Evolutionary conservation across 2,329 filamentous ascomycete species (phyloP).

Genomic region (Chaetoscypha palmicola): DNA sequence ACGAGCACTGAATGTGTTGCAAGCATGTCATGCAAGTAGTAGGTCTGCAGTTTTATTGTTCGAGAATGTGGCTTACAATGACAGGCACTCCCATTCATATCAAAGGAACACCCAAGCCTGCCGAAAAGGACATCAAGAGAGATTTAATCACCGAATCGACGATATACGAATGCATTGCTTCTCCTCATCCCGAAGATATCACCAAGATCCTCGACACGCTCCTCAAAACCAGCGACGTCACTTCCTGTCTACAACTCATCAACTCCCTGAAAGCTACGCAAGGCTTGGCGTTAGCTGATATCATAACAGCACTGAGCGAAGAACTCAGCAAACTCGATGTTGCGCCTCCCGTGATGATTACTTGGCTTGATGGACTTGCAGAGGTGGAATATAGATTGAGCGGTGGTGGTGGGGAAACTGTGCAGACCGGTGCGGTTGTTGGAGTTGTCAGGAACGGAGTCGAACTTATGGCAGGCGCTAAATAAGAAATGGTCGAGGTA

Average conservation of each 20-base stretch:
- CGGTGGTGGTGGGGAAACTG: slow-evolving; percentile 74
- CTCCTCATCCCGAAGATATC: slow-evolving; percentile 85
- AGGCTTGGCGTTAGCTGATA: slow-evolving; percentile 87
- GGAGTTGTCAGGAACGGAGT: slow-evolving; percentile 83
- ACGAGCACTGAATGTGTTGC: slow-evolving; percentile 85
- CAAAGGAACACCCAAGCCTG: slow-evolving; percentile 51
- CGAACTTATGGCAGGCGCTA: slow-evolving; percentile 53
- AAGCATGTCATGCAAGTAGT: slow-evolving; percentile 94
- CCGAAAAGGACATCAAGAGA: slow-evolving; percentile 59
- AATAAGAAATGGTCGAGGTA: slow-evolving; percentile 9
- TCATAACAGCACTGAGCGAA: slow-evolving; percentile 78
- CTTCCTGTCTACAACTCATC: slow-evolving; percentile 79
- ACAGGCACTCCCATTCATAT: slow-evolving; percentile 60
- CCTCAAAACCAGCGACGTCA: slow-evolving; percentile 78
- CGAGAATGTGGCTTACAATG: not conserved
- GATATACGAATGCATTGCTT: slow-evolving; percentile 96
- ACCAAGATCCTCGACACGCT: slow-evolving; percentile 76
- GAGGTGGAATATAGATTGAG: slow-evolving; percentile 90
- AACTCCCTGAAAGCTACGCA: slow-evolving; percentile 80
- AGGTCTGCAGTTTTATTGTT: slow-evolving; percentile 35
- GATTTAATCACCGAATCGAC: slow-evolving; percentile 86
- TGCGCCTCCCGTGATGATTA: slow-evolving; percentile 76
- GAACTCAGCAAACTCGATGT: slow-evolving; percentile 79
- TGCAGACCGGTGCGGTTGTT: slow-evolving; percentile 90
- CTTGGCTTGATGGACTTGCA: slow-evolving; percentile 85